A percentile compares a stretch with the other conserved stretches of the same genome.
These are phyloP conservation scores for Zea mays DNA, from an alignment of 176 grass and related monocot species.

Conservation along the genomic window DNA sequence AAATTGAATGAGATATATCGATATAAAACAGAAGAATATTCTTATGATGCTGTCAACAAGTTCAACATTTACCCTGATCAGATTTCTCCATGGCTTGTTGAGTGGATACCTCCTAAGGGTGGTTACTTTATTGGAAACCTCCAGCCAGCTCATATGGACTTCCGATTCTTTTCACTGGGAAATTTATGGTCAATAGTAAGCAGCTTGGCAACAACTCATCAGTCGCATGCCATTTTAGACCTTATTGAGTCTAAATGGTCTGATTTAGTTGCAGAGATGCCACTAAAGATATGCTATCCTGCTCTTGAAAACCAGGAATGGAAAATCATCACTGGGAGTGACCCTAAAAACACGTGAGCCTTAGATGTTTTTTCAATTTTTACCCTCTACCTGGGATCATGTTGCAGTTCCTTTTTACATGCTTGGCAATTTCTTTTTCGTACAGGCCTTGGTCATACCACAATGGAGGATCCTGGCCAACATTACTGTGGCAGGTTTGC, in stretches of 20 bases:
- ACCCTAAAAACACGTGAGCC: conserved; percentile 86
- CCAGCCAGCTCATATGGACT: conserved; percentile 91
- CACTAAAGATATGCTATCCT: conserved; percentile 89
- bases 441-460: conserved; percentile 90
- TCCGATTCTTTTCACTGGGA: conserved; percentile 77
- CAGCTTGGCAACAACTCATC: conserved; percentile 71
- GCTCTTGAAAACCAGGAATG: conserved; percentile 85
- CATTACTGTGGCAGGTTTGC: conserved; percentile 85
- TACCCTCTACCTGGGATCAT: not conserved
- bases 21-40: conserved; percentile 95
- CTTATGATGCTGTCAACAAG: conserved; percentile 87
- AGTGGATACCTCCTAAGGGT: conserved; percentile 84
- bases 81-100: conserved; percentile 78
- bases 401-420: not conserved
- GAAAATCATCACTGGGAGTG: conserved; percentile 86
- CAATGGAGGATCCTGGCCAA: conserved; percentile 94
- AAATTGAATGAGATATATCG: conserved; percentile 94
- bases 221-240: conserved; percentile 85
- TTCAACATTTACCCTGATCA: conserved; percentile 98
- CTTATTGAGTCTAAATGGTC: conserved; percentile 83
- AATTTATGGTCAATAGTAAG: conserved; percentile 89
- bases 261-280: conserved; percentile 89
- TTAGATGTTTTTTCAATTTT: conserved; percentile 20
- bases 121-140: conserved; percentile 88
- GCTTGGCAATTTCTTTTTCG: conserved; percentile 36